Evolutionary conservation across 2,329 filamentous ascomycete genomes (phyloP), one percentile per base, ranked within the genome.

Genomic region (Xylaria digitata): DNA sequence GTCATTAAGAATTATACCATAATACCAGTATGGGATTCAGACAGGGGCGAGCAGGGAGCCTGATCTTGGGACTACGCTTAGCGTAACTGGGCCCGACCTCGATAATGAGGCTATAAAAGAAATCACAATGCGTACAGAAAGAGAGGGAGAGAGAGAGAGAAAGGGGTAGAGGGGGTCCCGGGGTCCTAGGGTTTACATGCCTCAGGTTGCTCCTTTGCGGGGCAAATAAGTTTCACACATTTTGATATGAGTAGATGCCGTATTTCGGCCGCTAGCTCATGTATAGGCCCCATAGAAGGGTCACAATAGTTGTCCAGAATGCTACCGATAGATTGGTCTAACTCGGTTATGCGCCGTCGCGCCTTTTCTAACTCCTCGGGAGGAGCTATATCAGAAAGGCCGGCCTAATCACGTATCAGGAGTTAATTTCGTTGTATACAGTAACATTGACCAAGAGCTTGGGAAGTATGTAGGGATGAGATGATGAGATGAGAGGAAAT

Each of bases 291-390:
- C 13, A 86, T 85, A 4, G 79, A 80, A 0, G 81, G 79, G 52
- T 88, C 85, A 65, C 85, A 81, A 65, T 83, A 85, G 34, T 81
- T 82, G 13, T 80, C 76, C n/a, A 87, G 80, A 3, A 87, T 78
- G 0, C 82, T 80, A 1, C 77, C 63, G 5, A 88, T 73, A 17
- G 78, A 80, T 7, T 75, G 70, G 23, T 84, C 82, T 2, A 88
- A 73, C 3, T 80, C 76, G 3, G 78, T 74, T 9, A 86, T 78
- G 42, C 82, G 77, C 2, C 67, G 71, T 6, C 80, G 80, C 52
- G 83, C 86, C 62, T 80, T 80, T 2, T 80, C 77, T 15, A 86
- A 70, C 17, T 80, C 43, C 63, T 77, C 40, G 19, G 74, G 49
- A 37, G 72, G 34, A 26, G 68, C 57, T 11, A 62, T 70, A 5